These are phyloP conservation scores for Linanthus parryae DNA, from an alignment of 148 eudicot genomes.

Conservation along the genomic window DNA sequence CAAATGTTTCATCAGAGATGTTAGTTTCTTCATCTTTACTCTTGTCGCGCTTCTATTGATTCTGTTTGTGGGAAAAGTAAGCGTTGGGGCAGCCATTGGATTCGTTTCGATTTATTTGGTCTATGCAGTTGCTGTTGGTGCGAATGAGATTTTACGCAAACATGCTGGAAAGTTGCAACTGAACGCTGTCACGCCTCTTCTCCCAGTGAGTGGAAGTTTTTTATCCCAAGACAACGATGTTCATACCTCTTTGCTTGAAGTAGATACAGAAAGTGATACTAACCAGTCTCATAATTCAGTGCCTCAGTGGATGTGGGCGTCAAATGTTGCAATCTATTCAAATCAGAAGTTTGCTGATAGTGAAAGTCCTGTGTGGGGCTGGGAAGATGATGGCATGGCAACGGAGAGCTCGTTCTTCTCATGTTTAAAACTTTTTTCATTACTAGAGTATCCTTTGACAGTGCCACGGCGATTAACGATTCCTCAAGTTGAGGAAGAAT, in stretches of 20 bases:
- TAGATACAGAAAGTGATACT: constrained; percentile 49
- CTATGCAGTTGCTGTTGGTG: constrained; percentile 76
- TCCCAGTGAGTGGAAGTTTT: constrained; percentile 70
- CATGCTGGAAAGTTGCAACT: constrained; percentile 59
- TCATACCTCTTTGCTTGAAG: constrained; percentile 57
- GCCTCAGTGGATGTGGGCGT: constrained; percentile 99
- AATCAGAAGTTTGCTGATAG: constrained; percentile 50
- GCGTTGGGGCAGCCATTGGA: constrained; percentile 44
- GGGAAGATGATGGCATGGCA: constrained; percentile 69
- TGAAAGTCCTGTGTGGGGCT: constrained; percentile 85
- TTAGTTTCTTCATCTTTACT: constrained; percentile 56
- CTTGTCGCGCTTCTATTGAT: constrained; percentile 45
- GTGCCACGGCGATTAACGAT: constrained; percentile 81
- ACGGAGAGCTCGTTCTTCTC: constrained; percentile 30
- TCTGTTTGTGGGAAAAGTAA: constrained; percentile 51
- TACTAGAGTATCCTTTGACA: constrained; percentile 72
- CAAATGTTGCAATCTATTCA: constrained; percentile 95
- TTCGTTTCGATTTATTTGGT: constrained; percentile 56
- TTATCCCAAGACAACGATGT: constrained; percentile 40
- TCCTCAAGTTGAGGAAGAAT: constrained; percentile 72
- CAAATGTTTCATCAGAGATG: constrained; percentile 77
- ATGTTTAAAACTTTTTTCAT: constrained; percentile 45
- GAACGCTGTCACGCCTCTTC: constrained; percentile 72
- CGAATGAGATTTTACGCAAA: constrained; percentile 68
- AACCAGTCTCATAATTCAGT: constrained; percentile 51